Conservation (phyloP, 129 eudicot species). For the Chrysanthemum makinoi region DNA sequence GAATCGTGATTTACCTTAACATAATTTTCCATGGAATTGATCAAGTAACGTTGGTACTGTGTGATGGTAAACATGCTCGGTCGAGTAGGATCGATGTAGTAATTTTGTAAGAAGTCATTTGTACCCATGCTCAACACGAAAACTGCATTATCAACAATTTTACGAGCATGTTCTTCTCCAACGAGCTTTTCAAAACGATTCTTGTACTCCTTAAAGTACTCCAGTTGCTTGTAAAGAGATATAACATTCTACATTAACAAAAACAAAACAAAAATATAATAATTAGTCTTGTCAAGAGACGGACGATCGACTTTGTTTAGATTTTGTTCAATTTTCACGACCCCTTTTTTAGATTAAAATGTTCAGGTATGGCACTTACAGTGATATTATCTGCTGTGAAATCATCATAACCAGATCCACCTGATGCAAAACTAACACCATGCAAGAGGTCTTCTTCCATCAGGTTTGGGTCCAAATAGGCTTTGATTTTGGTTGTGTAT, state of each 20-base stretch:
- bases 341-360: not conserved
- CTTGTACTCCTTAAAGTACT: conserved; percentile 56
- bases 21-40: conserved; percentile 40
- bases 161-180: conserved; percentile 36
- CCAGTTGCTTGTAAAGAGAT: conserved; percentile 55
- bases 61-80: conserved; percentile 42
- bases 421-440: conserved; percentile 79
- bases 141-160: conserved; percentile 39
- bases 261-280: not conserved
- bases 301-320: no score
- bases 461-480: conserved; percentile 42
- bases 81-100: conserved; percentile 48
- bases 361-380: conserved; percentile 29
- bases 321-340: no score
- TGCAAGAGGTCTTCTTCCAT: conserved; percentile 42
- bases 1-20: conserved; percentile 37
- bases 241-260: conserved; percentile 37
- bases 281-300: no score
- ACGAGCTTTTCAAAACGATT: conserved; percentile 37
- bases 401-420: conserved; percentile 67
- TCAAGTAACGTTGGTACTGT: conserved; percentile 53
- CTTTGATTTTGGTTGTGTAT: conserved; percentile 36
- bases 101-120: conserved; percentile 66
- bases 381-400: conserved; percentile 48
- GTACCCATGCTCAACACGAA: conserved; percentile 57